Conservation (phyloP, 306 rosid genomes). For the Cyamopsis tetragonoloba region DNA sequence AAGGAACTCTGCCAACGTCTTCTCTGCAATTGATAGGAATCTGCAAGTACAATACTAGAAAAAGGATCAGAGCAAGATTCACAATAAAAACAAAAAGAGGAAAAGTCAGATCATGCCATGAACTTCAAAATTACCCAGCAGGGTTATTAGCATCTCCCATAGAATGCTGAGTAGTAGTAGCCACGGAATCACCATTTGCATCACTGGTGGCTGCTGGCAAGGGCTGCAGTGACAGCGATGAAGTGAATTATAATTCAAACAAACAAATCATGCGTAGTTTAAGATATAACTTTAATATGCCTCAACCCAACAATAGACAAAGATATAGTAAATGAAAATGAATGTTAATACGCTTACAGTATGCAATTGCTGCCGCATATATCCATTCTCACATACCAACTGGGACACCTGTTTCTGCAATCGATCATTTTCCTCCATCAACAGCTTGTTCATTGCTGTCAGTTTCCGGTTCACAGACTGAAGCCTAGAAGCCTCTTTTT, state of each 20-base stretch:
- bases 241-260: constrained; percentile 13
- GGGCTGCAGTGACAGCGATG: constrained; percentile 39
- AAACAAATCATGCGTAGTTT: neutral
- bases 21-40: constrained; percentile 98
- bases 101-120: constrained; percentile 11
- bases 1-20: constrained; percentile 99
- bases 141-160: constrained; percentile 89
- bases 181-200: constrained; percentile 91
- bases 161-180: constrained; percentile 74
- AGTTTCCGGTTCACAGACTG: constrained; percentile 90
- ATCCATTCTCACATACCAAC: constrained; percentile 91
- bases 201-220: constrained; percentile 76
- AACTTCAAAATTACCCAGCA: constrained; percentile 73
- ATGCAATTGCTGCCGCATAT: constrained; percentile 85
- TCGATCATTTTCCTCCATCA: constrained; percentile 99
- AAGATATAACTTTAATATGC: neutral
- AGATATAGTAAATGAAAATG: constrained; percentile 2
- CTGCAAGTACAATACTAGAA: constrained; percentile 48
- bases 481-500: constrained; percentile 86
- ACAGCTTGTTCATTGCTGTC: constrained; percentile 87
- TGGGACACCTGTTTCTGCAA: constrained; percentile 97
- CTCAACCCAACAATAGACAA: neutral
- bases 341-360: constrained; percentile 52
- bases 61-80: neutral
- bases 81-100: neutral